Evolutionary conservation across 1,139 yeast genomes (phyloP).

Genomic region (Diutina ranongensis): DNA sequence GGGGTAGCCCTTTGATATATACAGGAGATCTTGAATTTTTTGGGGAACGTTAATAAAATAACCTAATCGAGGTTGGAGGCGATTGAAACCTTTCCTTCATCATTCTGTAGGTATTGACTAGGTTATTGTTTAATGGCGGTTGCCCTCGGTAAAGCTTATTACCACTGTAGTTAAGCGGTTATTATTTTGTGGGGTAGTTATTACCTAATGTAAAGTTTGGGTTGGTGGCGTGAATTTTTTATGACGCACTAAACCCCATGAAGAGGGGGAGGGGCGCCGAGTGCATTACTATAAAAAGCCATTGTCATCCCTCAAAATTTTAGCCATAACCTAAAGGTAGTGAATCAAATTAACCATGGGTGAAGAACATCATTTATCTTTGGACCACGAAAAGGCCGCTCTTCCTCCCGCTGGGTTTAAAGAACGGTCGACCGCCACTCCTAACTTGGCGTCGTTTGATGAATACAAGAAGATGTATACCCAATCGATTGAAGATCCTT

Average conservation of each 20-base stretch:
- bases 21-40: not conserved
- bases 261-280: not conserved
- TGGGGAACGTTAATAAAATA: too few species aligned
- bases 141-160: too few species aligned
- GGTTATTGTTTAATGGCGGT: too few species aligned
- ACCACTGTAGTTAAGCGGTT: too few species aligned
- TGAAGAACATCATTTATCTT: slow-evolving; percentile 19
- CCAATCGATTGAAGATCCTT: slow-evolving; percentile 60
- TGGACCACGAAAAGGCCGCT: slow-evolving; percentile 32
- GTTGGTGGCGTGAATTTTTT: not conserved
- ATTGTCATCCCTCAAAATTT: not conserved
- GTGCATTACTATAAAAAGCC: not conserved
- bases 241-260: not conserved
- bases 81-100: too few species aligned
- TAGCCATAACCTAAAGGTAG: not conserved
- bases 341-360: not conserved
- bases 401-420: slow-evolving; percentile 48
- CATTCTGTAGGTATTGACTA: too few species aligned
- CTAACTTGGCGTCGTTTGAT: slow-evolving; percentile 39
- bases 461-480: slow-evolving; percentile 50
- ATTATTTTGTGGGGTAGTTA: not conserved
- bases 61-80: too few species aligned
- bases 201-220: not conserved
- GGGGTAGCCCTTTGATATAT: not conserved
- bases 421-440: slow-evolving; percentile 37